Percentiles rank a stretch among this genome's conserved stretches.
Evolutionary conservation across 2,329 filamentous ascomycete genomes (phyloP).

Genomic region (Xylariales sp.): DNA sequence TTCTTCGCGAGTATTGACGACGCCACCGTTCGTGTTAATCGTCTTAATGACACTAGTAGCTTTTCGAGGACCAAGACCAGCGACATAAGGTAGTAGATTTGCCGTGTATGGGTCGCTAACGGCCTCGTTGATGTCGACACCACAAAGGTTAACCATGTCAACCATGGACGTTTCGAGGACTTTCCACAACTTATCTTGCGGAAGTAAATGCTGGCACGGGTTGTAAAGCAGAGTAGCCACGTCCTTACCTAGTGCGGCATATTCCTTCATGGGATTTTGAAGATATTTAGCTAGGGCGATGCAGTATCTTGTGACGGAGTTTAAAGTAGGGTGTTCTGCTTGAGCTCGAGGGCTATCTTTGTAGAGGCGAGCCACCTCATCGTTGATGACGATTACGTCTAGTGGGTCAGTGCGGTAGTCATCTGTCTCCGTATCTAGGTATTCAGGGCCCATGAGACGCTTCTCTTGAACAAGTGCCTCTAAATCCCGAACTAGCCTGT

Average conservation of each 20-base stretch:
- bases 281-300: constrained; percentile 90
- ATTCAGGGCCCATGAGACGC: constrained; percentile 82
- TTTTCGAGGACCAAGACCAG: constrained; percentile 91
- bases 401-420: constrained; percentile 82
- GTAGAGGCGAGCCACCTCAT: constrained; percentile 96
- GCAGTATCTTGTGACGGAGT: constrained; percentile 86
- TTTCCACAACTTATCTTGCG: constrained; percentile 86
- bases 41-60: constrained; percentile 86
- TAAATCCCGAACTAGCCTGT: constrained; percentile 84
- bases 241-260: constrained; percentile 90
- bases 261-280: constrained; percentile 96
- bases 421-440: constrained; percentile 80
- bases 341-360: constrained; percentile 86
- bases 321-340: constrained; percentile 82
- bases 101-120: constrained; percentile 83
- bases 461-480: constrained; percentile 82
- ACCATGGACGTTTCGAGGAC: constrained; percentile 96
- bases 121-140: constrained; percentile 94
- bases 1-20: constrained; percentile 85
- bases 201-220: constrained; percentile 86
- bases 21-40: constrained; percentile 90
- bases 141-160: constrained; percentile 97
- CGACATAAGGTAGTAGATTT: constrained; percentile 89
- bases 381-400: constrained; percentile 92
- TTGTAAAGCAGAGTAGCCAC: constrained; percentile 89